Evolutionary conservation across 805 yeast genomes (phyloP), one percentile per base, ranked within the genome.

Genomic region (Debaryomyces prosopidis): DNA sequence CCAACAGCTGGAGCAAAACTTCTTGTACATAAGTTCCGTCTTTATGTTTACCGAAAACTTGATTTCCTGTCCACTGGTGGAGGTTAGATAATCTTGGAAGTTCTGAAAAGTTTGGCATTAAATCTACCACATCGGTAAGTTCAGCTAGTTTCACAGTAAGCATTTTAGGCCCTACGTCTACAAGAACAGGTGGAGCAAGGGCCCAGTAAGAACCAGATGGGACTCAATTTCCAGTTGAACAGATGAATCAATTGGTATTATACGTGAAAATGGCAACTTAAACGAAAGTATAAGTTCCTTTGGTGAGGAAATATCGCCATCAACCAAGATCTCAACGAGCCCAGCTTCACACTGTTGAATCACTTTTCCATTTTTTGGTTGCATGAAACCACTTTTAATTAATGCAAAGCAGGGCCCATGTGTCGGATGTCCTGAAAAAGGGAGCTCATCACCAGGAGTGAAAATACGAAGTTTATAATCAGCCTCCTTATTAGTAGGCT

Each of bases 361-460:
- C 4, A 75, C 35, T 26, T 46, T 57, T 2, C 65, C 63, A 36
- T 52, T 45, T 10, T 55, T 51, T 6, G 63, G 60, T 2, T 52
- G 58, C 4, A 69, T 60, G 15, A 62, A 17, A 0, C 67, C 66
- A 2, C 65, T 62, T 48, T 77, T 76, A 16, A 75, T 42, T n/a
- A 66, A 63, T 0, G 81, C 81, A 53, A 59, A 65, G 38, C 76
- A 70, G 1, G 81, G 63, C 6, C 85, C 86, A 27, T 81, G 51
- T 0, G 84, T 81, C 3, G 86, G 87, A 51, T 81, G 86, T 5
- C 87, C 86, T 1, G 87, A 85, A 64, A 81, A 81, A 6, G 83
- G 82, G 18, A 81, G 54, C 51, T 81, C 85, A 2, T 37, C 34
- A 2, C 34, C 49, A 1, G 81, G 77, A 0, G 77, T 66, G 54